Percentiles rank a stretch among this genome's conserved stretches.
Conservation (phyloP, 306 rosid genomes). For the Echinosophora koreensis region DNA sequence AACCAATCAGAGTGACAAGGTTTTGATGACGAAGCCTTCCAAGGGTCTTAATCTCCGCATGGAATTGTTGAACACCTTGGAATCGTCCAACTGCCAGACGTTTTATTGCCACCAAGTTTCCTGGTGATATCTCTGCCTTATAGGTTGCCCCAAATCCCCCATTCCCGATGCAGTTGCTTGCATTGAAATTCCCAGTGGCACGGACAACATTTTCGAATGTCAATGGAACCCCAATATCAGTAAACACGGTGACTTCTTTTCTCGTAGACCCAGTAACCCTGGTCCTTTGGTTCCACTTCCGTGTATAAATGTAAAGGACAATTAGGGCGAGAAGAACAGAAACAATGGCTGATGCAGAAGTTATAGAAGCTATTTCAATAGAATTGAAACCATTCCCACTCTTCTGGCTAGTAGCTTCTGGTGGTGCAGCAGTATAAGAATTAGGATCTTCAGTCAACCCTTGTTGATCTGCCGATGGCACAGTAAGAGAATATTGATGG, state of each 20-base stretch:
- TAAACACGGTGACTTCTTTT: slow-evolving; percentile 83
- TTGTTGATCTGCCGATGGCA: slow-evolving; percentile 61
- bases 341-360: slow-evolving; percentile 95
- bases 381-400: slow-evolving; percentile 66
- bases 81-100: slow-evolving; percentile 92
- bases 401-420: slow-evolving; percentile 40
- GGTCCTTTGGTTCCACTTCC: slow-evolving; percentile 85
- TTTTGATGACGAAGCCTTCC: slow-evolving; percentile 90
- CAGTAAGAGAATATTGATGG: slow-evolving; percentile 52
- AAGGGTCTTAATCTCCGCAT: slow-evolving; percentile 88
- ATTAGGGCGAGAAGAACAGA: slow-evolving; percentile 82
- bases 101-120: slow-evolving; percentile 76
- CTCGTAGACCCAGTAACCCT: slow-evolving; percentile 65
- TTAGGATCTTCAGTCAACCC: slow-evolving; percentile 50
- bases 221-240: slow-evolving; percentile 78
- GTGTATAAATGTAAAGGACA: slow-evolving; percentile 72
- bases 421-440: slow-evolving; percentile 56
- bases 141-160: slow-evolving; percentile 98
- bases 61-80: slow-evolving; percentile 90
- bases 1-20: slow-evolving; percentile 88
- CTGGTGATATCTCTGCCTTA: slow-evolving; percentile 83
- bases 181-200: slow-evolving; percentile 81
- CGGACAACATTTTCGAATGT: slow-evolving; percentile 82
- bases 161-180: slow-evolving; percentile 90
- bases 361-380: slow-evolving; percentile 90